Conservation (phyloP, 2,329 filamentous ascomycete species). For the Teratosphaeria destructans region DNA sequence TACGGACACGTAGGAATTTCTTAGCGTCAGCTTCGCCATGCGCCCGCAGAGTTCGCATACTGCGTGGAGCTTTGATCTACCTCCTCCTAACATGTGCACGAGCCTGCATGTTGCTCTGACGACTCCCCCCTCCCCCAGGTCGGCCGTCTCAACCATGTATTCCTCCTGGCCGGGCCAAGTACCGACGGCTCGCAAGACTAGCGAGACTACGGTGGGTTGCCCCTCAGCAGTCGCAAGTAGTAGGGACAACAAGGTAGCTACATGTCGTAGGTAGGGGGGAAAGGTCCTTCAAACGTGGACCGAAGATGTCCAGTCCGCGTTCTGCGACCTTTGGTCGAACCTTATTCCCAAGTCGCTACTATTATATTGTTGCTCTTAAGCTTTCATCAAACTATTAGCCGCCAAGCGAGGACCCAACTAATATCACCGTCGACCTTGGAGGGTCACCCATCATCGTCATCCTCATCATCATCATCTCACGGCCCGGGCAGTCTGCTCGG, state of each 20-base stretch:
- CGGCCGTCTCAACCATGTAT: neutral
- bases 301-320: neutral
- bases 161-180: neutral
- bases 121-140: neutral
- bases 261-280: neutral
- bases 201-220: neutral
- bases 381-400: neutral
- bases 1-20: no score
- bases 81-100: neutral
- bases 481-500: neutral
- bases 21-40: neutral
- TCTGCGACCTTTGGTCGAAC: neutral
- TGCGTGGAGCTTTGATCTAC: neutral
- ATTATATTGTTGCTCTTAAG: neutral
- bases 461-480: neutral
- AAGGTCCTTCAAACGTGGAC: neutral
- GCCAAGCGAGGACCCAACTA: no score
- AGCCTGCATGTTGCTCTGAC: neutral
- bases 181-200: neutral
- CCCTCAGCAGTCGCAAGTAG: neutral
- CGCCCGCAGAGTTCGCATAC: neutral
- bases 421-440: no score
- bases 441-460: no score
- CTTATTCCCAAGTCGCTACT: neutral
- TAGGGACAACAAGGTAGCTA: no score